Conservation (phyloP, 1,139 yeast genomes). For the Geotrichum histeridarum region DNA sequence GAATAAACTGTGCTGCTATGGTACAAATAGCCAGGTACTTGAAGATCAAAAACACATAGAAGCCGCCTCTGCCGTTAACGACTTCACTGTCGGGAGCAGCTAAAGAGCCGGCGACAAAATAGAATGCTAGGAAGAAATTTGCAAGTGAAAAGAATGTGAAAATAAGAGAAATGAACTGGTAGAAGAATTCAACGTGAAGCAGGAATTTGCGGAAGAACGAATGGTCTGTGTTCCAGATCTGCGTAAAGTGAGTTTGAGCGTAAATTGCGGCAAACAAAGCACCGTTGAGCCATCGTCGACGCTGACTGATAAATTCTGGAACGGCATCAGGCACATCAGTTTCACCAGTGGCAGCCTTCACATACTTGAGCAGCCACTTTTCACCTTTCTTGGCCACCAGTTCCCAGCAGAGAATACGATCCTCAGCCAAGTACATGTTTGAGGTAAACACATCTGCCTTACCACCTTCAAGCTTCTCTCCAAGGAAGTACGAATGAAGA, state of each 20-base stretch:
- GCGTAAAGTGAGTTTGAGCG: constrained; percentile 68
- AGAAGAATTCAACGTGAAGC: constrained; percentile 75
- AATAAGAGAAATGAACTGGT: constrained; percentile 68
- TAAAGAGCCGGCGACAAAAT: constrained; percentile 87
- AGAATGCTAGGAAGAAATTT: constrained; percentile 84
- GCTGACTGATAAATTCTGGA: constrained; percentile 68
- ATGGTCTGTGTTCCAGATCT: constrained; percentile 85
- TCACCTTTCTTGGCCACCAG: constrained; percentile 62
- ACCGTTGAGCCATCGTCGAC: constrained; percentile 83
- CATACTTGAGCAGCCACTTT: constrained; percentile 64
- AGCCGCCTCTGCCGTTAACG: constrained; percentile 62
- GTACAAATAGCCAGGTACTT: constrained; percentile 78
- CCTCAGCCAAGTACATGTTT: constrained; percentile 83
- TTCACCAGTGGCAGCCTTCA: constrained; percentile 70
- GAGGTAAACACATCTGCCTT: constrained; percentile 68
- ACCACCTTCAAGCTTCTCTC: constrained; percentile 54
- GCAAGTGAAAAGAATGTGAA: constrained; percentile 89
- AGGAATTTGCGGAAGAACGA: constrained; percentile 68
- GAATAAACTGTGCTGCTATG: constrained; percentile 76
- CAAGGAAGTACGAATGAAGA: constrained; percentile 70
- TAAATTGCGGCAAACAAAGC: constrained; percentile 79
- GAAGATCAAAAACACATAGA: constrained; percentile 70
- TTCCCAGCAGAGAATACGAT: constrained; percentile 76
- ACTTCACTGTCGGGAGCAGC: constrained; percentile 42
- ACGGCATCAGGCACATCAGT: constrained; percentile 77